Base-by-base conservation (phyloP, 345 rosid genomes). In the Citrus reticulata region DNA sequence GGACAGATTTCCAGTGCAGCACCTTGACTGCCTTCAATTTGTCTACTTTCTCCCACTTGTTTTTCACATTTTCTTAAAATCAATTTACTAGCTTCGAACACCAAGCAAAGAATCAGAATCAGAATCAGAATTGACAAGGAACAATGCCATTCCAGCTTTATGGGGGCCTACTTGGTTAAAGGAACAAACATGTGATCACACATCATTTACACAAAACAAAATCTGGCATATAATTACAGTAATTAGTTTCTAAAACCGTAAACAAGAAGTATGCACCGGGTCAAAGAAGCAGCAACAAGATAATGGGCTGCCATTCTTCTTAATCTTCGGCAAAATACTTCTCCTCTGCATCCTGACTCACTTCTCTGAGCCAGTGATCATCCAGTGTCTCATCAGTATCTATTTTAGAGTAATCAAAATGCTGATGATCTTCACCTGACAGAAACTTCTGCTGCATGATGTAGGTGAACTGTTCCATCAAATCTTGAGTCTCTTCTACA, bases 401-500 rank as follows among this genome's bases (percentile, higher is more conserved):
- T 77, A 96, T 96, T 87, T 92, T 92, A 61, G 95, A 70, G 85
- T 92, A 96, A 88, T 96, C 99, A 49, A 92, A 82, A 83, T 92
- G 92, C 82, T 85, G 85, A 80, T 85, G 84, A 84, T 96, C 99
- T 91, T 96, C 97, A 9, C 99, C 98, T 0, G 92, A 81, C 20
- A 96, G 89, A 81, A 96, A 93, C 87, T 93, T 95, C 78, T 91
- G 99, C 68, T 95, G 95, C 98, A 92, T 94, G 39, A 92, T 79
- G 78, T 84, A 81, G 27, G 91, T 91, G 80, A 93, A 92, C 35
- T 91, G 97, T 74, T 93, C 95, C 94, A 96, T 88, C 93, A 88
- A 81, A 34, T 96, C 97, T 85, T 85, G 90, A 90, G 87, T 88
- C 58, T 94, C 98, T 77, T 85, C 95, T 3, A 77, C 74, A 2